Base-by-base conservation (phyloP, 331 rosid genomes). In the Phaseolus coccineus region DNA sequence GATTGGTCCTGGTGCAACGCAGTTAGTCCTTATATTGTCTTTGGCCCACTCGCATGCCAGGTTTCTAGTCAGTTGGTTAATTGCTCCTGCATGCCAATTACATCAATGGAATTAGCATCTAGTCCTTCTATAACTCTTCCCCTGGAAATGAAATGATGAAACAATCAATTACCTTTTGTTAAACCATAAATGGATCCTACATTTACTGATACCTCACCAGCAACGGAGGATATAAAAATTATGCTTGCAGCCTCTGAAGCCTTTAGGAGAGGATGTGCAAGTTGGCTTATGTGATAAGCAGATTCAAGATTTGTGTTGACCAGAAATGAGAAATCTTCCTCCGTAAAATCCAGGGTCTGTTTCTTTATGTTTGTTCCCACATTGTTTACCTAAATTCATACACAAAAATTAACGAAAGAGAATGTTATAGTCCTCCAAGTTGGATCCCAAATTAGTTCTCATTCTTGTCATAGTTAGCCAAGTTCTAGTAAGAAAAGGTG, bases 1-100 rank as follows among this genome's bases (percentile, higher is more conserved):
- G 24, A 84, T 88, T 14, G 76, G 9, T 62, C 88, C 82, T 8
- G 93, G 90, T 47, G 85, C 82, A 28, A 84, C 74, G 22, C 86
- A 76, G 27, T 88, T 88, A 24, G 75, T 52, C 81, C 90, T 84
- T 44, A 86, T 88, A 0, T 88, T 87, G 58, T 89, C 86, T 69
- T 82, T 85, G 6, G 85, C 90, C 92, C 92, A 84, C 1, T 89
- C 86, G 5, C 90, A 86, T 31, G 90, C 89, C 73, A 86, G 35
- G 8, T 40, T 82, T 66, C 35, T 84, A 0, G 90, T 81, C 7
- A 86, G 13, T 46, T 88, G 92, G 62, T 77, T 84, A 0, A 84
- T 80, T 71, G 86, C 90, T n/a, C 86, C 90, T 82, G 80, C 73
- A 70, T 76, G 51, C 9, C 42, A 37, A 37, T 37, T 37, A 37